Evolutionary conservation across 176 grass and related monocot species (phyloP), one percentile per base, ranked within the genome.

Genomic region (Eleusine coracana): DNA sequence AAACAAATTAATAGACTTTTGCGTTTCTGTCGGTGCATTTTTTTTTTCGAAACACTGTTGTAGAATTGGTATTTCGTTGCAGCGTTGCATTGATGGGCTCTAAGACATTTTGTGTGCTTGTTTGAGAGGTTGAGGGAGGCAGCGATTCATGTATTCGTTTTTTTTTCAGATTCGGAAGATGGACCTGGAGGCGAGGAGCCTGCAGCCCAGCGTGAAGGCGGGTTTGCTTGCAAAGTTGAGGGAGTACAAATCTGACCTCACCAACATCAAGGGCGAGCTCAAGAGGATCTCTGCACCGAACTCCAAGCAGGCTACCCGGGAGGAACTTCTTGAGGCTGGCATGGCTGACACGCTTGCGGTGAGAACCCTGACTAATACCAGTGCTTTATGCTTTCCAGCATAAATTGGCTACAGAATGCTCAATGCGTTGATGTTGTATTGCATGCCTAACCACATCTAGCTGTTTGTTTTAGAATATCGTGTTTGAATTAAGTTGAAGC

Each of bases 231-330:
- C 85, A 13, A 97, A 97, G 74, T 68, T 97, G 81, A 89, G 95
- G 80, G 92, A 98, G 65, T 94, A 98, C 70, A 98, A 98, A 77
- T 94, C 95, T 25, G 92, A 98, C 78, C 87, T 98, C 49, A 95
- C 81, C 79, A 91, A 91, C 73, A 64, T 93, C 73, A 98, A 98
- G 84, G 89, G 82, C 25, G 95, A 98, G 76, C 49, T 88, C 17
- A 98, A 97, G 78, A 97, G 84, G 85, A 91, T 98, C 76, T 80
- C 90, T 1, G 79, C 61, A 2, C 71, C 80, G 31, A 98, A 91
- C 40, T 56, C 90, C 6, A 98, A 87, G 42, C 90, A 98, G 71
- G 69, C 87, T 76, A 75, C 92, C 42, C 79, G 90, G 72, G 95
- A 98, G 82, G 92, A 98, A 73, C 87, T 95, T 82, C 84, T 98